These are phyloP conservation scores for Picea sitchensis DNA, from an alignment of 75 land plant genomes.

Conservation along the genomic window DNA sequence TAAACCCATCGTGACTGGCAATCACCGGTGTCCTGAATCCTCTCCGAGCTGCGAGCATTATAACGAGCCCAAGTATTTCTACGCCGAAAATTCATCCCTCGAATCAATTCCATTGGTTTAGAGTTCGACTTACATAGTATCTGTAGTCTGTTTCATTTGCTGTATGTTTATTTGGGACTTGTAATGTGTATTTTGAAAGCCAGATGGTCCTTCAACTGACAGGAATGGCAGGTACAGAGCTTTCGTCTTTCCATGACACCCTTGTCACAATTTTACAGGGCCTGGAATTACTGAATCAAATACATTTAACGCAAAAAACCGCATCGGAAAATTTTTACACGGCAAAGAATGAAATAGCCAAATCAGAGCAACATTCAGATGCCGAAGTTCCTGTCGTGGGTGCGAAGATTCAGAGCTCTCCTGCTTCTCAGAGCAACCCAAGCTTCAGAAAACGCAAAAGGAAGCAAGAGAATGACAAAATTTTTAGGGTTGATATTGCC, in stretches of 20 bases:
- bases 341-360: background rate
- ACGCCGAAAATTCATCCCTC: no score
- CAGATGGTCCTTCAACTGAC: no score
- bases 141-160: no score
- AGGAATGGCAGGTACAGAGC: no score
- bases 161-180: no score
- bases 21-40: no score
- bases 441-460: background rate
- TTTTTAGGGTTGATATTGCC: background rate
- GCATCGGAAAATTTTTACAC: background rate
- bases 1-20: no score
- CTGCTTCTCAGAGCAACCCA: background rate
- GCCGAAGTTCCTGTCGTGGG: background rate
- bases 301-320: background rate
- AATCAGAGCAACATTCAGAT: background rate
- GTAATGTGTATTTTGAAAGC: no score
- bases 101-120: no score
- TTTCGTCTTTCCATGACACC: background rate
- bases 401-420: background rate
- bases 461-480: background rate
- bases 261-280: background rate
- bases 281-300: background rate
- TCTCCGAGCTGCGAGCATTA: no score
- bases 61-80: no score
- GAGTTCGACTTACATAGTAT: no score